Conservation (phyloP, 805 yeast species). For the Clavispora vitiphila region DNA sequence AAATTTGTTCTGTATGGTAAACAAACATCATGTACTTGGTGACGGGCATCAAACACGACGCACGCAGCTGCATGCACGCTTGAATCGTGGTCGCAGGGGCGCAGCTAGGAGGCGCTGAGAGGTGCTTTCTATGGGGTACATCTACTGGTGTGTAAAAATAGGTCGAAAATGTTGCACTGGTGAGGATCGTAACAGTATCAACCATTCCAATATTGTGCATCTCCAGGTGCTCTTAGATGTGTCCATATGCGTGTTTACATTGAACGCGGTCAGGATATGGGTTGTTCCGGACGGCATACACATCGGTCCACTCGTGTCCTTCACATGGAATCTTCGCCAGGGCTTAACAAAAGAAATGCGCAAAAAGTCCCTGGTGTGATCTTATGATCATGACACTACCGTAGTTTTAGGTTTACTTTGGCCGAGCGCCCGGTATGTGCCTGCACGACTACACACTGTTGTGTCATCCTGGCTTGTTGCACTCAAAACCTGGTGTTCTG, state of each 20-base stretch:
- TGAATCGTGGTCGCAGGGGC: neutral
- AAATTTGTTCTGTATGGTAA: neutral
- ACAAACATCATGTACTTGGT: neutral
- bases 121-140: neutral
- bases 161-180: neutral
- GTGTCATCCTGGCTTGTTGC: neutral
- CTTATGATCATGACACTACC: neutral
- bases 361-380: too few species aligned
- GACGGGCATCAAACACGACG: neutral
- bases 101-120: neutral
- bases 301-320: too few species aligned
- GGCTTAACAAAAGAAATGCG: too few species aligned
- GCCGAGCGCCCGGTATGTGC: neutral
- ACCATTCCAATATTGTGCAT: too few species aligned
- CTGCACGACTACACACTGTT: neutral
- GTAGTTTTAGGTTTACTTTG: neutral
- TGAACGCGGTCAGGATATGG: too few species aligned
- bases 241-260: too few species aligned
- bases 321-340: neutral
- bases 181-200: too few species aligned
- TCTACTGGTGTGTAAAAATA: neutral
- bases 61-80: neutral
- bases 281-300: too few species aligned
- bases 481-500: neutral
- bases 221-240: too few species aligned